Conservation (phyloP, 1,284 basidiomycete genomes). For the Schizopora paradoxa region DNA sequence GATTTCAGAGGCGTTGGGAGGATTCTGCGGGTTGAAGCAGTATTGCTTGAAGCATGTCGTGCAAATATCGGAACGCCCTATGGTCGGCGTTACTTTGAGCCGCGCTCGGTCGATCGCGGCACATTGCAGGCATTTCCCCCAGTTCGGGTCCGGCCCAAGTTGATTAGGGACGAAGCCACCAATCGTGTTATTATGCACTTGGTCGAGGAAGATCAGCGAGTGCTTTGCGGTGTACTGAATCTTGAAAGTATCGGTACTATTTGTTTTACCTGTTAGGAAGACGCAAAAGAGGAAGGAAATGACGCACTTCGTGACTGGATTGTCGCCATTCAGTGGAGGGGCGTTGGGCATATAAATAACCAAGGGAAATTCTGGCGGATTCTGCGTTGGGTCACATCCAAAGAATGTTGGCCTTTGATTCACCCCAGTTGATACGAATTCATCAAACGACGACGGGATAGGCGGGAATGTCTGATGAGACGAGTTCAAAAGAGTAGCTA, state of each 20-base stretch:
- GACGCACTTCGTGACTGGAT: constrained; percentile 55
- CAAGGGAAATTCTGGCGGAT: constrained; percentile 48
- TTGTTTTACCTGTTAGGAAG: neutral
- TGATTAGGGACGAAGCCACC: constrained; percentile 51
- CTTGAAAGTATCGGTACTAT: constrained; percentile 46
- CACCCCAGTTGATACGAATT: constrained; percentile 59
- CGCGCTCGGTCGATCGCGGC: constrained; percentile 51
- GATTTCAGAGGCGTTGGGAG: constrained; percentile 37
- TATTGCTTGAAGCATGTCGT: constrained; percentile 47
- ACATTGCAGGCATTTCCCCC: constrained; percentile 49
- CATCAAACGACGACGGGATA: constrained; percentile 45
- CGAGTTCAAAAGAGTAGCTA: constrained; percentile 39
- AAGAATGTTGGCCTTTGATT: constrained; percentile 73
- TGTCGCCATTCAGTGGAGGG: constrained; percentile 50
- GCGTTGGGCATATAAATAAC: constrained; percentile 62
- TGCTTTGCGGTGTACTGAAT: constrained; percentile 45
- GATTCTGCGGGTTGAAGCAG: constrained; percentile 46
- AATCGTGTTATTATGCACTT: constrained; percentile 45
- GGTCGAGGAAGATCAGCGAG: constrained; percentile 45
- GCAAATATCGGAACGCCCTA: constrained; percentile 42
- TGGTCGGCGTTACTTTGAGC: constrained; percentile 29
- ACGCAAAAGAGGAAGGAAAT: neutral
- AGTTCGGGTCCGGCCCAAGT: constrained; percentile 44
- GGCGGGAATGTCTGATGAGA: constrained; percentile 61
- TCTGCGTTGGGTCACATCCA: constrained; percentile 57